Evolutionary conservation across 2,329 filamentous ascomycete genomes (phyloP).

Genomic region (Sarocladium brachiariae): DNA sequence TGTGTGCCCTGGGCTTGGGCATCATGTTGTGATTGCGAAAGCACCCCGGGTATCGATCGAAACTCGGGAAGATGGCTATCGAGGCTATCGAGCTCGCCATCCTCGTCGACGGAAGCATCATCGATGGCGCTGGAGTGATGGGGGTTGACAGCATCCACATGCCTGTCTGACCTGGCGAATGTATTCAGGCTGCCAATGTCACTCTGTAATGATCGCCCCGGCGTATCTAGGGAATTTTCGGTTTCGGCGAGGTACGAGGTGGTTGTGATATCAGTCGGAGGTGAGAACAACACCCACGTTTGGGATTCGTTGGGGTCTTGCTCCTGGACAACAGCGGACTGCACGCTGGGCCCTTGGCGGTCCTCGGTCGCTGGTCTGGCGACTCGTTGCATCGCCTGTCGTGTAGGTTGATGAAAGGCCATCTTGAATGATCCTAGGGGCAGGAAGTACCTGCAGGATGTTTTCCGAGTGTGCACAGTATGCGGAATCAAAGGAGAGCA

Average conservation of each 20-base stretch:
- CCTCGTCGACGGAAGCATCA: conserved; percentile 47
- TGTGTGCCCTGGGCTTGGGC: conserved; percentile 28
- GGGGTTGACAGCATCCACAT: neutral
- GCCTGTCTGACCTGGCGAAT: conserved; percentile 49
- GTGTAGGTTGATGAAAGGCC: conserved; percentile 55
- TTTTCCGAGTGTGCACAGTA: neutral
- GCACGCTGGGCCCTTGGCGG: conserved; percentile 22
- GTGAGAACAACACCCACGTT: conserved; percentile 96
- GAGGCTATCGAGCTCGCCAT: conserved; percentile 81
- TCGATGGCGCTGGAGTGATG: conserved; percentile 24
- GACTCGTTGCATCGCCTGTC: conserved; percentile 43
- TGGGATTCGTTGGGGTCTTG: conserved; percentile 59
- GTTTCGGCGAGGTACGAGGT: conserved; percentile 65
- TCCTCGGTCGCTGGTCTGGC: conserved; percentile 35
- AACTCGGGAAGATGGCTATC: conserved; percentile 91
- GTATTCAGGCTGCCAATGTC: conserved; percentile 75
- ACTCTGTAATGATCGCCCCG: conserved; percentile 67
- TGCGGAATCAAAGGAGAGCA: neutral
- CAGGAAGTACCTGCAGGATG: neutral
- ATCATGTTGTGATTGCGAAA: conserved; percentile 17
- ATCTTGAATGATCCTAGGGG: conserved; percentile 25
- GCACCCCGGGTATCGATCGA: conserved; percentile 47
- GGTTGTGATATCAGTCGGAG: conserved; percentile 54
- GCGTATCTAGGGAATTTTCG: conserved; percentile 55
- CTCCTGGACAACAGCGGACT: conserved; percentile 16